Percentiles rank a stretch among this genome's conserved stretches.
These are phyloP conservation scores for Lactarius indigo DNA, from an alignment of 768 basidiomycete species.

Conservation along the genomic window DNA sequence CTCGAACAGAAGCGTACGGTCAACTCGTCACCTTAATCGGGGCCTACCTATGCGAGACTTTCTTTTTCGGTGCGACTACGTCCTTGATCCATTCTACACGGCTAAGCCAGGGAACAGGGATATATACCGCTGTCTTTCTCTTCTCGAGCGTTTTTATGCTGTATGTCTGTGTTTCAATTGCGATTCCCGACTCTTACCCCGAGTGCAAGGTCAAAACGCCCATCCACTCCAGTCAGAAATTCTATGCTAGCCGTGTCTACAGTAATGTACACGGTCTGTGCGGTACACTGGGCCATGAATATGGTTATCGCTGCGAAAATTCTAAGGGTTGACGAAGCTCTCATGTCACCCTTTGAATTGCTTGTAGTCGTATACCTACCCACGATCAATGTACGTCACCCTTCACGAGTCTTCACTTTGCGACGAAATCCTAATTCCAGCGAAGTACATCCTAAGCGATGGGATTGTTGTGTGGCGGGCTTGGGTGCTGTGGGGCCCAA, in stretches of 20 bases:
- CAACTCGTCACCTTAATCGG: not conserved
- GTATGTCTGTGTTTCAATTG: not conserved
- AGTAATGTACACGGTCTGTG: slow-evolving; percentile 6
- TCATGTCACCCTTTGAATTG: not conserved
- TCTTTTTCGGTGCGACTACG: slow-evolving; percentile 3
- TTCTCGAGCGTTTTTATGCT: not conserved
- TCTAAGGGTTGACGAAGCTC: not conserved
- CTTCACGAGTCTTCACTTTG: not conserved
- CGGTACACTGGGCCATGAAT: not conserved
- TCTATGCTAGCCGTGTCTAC: not conserved
- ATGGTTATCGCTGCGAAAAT: not conserved
- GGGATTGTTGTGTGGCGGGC: slow-evolving; percentile 19
- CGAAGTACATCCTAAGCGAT: slow-evolving; percentile 5
- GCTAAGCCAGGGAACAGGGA: not conserved
- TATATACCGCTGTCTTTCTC: not conserved
- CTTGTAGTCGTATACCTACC: not conserved
- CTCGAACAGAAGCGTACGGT: not conserved
- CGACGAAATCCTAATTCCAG: not conserved
- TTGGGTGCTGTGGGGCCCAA: slow-evolving; percentile 9
- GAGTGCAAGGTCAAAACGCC: not conserved
- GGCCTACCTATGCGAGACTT: slow-evolving; percentile 1
- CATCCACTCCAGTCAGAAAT: not conserved
- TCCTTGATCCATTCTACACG: not conserved
- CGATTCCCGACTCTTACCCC: not conserved
- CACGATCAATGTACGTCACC: slow-evolving; percentile 2